Conservation (phyloP, 495 filamentous ascomycete genomes). For the Trichoderma parareesei region DNA sequence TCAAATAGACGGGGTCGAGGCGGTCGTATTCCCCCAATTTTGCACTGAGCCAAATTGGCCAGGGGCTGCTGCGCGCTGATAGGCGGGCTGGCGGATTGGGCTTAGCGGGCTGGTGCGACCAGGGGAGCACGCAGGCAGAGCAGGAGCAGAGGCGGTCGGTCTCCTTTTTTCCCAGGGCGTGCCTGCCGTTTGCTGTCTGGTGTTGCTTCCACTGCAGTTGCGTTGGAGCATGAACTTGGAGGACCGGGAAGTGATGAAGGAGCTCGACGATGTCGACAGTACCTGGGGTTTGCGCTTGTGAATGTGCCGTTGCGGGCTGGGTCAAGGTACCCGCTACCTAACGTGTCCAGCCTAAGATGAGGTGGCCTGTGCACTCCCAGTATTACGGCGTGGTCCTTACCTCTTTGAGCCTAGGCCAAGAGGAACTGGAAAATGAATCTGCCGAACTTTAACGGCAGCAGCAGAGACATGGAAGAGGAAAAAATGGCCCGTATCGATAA, state of each 20-base stretch:
- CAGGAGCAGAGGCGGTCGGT: not conserved
- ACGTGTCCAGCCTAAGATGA: not conserved
- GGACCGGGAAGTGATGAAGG: not conserved
- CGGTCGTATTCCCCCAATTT: slow-evolving; percentile 9
- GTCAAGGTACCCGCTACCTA: not conserved
- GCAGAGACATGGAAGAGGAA: not conserved
- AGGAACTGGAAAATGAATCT: not conserved
- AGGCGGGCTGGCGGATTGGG: not conserved
- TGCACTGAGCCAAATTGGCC: not conserved
- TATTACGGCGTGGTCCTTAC: not conserved
- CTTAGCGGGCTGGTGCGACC: slow-evolving; percentile 1
- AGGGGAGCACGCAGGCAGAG: not conserved
- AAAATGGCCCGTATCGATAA: slow-evolving; percentile 14
- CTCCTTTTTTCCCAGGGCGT: not conserved
- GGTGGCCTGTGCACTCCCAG: slow-evolving; percentile 1
- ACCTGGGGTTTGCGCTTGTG: not conserved
- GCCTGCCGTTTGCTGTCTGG: not conserved
- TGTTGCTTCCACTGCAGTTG: too few relatives aligned
- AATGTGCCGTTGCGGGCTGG: not conserved
- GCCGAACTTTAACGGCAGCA: not conserved
- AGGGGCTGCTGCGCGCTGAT: not conserved
- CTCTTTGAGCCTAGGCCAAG: not conserved
- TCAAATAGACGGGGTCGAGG: slow-evolving; percentile 1
- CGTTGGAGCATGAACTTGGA: not conserved
- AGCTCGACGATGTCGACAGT: not conserved